Evolutionary conservation across 106 monocot genomes (phyloP), one percentile per base, ranked within the genome.

Genomic region (Apostasia shenzhenica): DNA sequence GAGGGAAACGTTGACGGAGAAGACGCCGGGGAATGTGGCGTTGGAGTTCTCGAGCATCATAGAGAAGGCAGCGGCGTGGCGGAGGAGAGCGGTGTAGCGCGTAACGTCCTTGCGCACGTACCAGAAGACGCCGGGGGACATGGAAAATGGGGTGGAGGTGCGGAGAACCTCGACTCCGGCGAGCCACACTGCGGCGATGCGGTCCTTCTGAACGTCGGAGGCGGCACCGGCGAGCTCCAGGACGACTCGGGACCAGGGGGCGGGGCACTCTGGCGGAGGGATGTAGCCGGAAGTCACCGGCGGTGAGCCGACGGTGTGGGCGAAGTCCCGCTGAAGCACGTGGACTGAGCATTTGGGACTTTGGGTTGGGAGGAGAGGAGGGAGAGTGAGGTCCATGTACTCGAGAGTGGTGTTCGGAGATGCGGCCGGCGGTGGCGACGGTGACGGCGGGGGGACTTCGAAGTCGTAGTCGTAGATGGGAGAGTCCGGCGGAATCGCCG

Each of bases 151-250:
- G 39, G 87, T 87, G 54, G 75, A 75, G 78, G 86, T 82, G 41
- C 86, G 75, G 14, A 86, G 78, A 41, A 86, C 12, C 73, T 86
- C 86, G 13, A 72, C 81, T 55, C 79, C 79, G 40, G 76, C 69
- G 59, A 86, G 13, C 86, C 86, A 86, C 12, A 86, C 65, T 42
- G 86, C 81, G 49, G 81, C 86, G 50, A 79, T 77, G 67, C 80
- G 80, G 77, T 77, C 80, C 48, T 57, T 70, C 62, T 74, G 80
- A 37, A 71, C 59, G 60, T 73, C 74, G 61, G 69, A 74, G 61
- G 72, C 59, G 12, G 73, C 14, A 43, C 55, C 84, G 67, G 84
- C 80, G 80, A 84, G 70, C 45, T 80, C 77, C 14, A 84, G 76
- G 45, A 84, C 60, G 48, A 80, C 77, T 7, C 70, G 74, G 56